Percentiles rank a stretch among this genome's conserved stretches.
Evolutionary conservation across 2,329 filamentous ascomycete genomes (phyloP).

Genomic region (Trichophaea hybrida): DNA sequence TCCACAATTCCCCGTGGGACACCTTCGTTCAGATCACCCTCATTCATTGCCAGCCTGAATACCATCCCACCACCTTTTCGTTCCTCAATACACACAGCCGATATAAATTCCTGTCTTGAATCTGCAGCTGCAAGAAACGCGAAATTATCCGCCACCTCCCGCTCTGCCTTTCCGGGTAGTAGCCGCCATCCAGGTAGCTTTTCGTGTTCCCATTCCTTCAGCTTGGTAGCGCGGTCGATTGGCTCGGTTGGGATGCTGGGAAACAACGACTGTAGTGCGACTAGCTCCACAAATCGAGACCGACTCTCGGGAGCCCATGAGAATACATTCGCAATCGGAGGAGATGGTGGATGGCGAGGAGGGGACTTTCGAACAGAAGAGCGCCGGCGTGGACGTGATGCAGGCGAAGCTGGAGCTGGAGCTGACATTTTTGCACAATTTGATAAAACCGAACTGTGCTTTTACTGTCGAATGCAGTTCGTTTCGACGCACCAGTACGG

Average conservation of each 20-base stretch:
- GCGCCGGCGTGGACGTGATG: not conserved
- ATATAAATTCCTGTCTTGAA: conserved; percentile 9
- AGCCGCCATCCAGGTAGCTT: conserved; percentile 1
- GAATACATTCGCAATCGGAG: conserved; percentile 14
- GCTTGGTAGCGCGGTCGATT: not conserved
- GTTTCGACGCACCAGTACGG: no score
- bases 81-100: conserved; percentile 22
- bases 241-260: conserved; percentile 3
- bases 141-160: conserved; percentile 20
- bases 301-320: conserved; percentile 16
- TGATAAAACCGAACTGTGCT: not conserved
- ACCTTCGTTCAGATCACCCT: conserved; percentile 20
- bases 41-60: conserved; percentile 21
- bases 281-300: conserved; percentile 18
- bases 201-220: conserved; percentile 1
- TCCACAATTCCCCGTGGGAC: conserved; percentile 15
- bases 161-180: conserved; percentile 17
- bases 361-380: not conserved
- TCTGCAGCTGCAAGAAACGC: conserved; percentile 19
- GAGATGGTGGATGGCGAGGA: not conserved
- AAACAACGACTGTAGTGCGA: conserved; percentile 18
- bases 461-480: no score
- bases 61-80: conserved; percentile 6
- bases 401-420: not conserved
- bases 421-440: not conserved